Evolutionary conservation across 2,329 filamentous ascomycete species (phyloP), one percentile per base, ranked within the genome.

Genomic region (Neofusicoccum kwambonambiense): DNA sequence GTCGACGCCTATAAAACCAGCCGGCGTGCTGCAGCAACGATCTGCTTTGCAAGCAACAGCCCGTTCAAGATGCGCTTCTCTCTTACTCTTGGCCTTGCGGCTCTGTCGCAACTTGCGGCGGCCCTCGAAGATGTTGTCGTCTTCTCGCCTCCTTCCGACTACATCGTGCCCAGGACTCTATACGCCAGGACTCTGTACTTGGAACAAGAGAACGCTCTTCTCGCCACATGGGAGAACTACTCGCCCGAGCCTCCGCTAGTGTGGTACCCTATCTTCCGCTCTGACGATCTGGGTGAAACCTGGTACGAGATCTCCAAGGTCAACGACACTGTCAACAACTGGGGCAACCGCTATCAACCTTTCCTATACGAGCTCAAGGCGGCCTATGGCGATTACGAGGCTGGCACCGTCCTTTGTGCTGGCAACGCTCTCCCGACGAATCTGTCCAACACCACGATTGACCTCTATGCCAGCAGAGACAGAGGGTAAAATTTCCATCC

Each of bases 271-370:
- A 79, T 82, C 68, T 82, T 76, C 69, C 77, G 73, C 70, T 84
- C 77, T 70, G 76, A 71, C 66, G 81, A 85, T 74, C 70, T 77
- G 67, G 72, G 80, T 11, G 70, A 73, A 19, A 87, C 83, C 1
- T 92, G 89, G 89, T 79, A 80, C 15, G 83, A 89, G 71, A 79
- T 90, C 57, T 86, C 87, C 4, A 81, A 82, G 15, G 85, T 91
- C 9, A 79, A 85, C 13, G 89, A 92, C 72, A 81, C 84, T 56
- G 85, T 84, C 35, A 88, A 90, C 68, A 83, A 83, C 47, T 87
- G 85, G 79, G 89, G 89, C 19, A 74, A 90, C 62, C 83, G 87
- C 35, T 90, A 90, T 70, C 90, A 92, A 70, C 90, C 90, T 0
- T 85, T 86, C 73, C 79, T 92, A 13, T 90, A 89, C 70, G 82